A percentile compares a stretch with the other conserved stretches of the same genome.
These are phyloP conservation scores for Cystobasidiaceae sp. DNA, from an alignment of 1,284 basidiomycete genomes.

Conservation along the genomic window DNA sequence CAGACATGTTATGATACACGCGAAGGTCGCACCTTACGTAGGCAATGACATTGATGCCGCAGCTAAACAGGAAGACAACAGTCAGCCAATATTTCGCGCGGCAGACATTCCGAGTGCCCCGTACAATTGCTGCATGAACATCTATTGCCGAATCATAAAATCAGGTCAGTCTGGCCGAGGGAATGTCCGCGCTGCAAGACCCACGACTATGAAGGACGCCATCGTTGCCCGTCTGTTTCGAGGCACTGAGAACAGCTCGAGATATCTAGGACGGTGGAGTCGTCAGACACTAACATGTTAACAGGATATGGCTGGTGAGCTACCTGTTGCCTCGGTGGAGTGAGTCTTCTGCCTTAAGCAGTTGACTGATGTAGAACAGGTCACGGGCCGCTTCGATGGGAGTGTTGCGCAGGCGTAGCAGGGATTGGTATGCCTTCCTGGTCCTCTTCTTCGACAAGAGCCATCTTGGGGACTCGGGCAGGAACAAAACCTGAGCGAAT, in stretches of 20 bases:
- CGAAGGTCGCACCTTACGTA: conserved; percentile 31
- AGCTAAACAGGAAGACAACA: not conserved
- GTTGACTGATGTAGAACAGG: conserved; percentile 57
- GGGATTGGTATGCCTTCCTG: conserved; percentile 59
- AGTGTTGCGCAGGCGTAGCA: conserved; percentile 60
- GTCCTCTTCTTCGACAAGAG: conserved; percentile 63
- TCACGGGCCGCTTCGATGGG: conserved; percentile 67
- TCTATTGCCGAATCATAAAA: conserved; percentile 60
- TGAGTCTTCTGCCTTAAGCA: conserved; percentile 50
- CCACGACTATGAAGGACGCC: conserved; percentile 38
- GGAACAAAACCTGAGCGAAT: not conserved
- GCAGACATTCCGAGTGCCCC: conserved; percentile 52
- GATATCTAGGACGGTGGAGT: too few species aligned
- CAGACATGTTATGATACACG: conserved; percentile 38
- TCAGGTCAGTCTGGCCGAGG: conserved; percentile 66
- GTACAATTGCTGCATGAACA: conserved; percentile 53
- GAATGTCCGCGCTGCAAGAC: conserved; percentile 53
- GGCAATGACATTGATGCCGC: conserved; percentile 41
- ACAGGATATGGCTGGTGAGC: too few species aligned
- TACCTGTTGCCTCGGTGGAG: conserved; percentile 36
- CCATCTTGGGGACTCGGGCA: conserved; percentile 53
- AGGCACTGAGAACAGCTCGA: conserved; percentile 59
- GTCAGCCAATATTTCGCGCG: not conserved
- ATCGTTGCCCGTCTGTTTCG: conserved; percentile 47
- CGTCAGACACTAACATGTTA: too few species aligned